These are phyloP conservation scores for Penicillium hordei DNA, from an alignment of 2,329 filamentous ascomycete species.

Conservation along the genomic window DNA sequence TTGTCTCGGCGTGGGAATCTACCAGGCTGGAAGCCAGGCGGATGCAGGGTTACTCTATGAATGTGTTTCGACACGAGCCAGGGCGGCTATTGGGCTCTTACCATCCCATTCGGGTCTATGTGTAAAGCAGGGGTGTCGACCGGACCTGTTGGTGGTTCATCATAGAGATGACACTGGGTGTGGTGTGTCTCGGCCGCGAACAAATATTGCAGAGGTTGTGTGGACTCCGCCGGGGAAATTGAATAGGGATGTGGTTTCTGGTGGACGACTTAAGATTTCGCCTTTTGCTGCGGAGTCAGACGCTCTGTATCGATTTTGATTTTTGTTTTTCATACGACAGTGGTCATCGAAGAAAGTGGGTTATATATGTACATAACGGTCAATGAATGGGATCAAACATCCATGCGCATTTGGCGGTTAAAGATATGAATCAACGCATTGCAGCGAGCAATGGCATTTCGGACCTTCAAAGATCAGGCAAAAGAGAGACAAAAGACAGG, in stretches of 20 bases:
- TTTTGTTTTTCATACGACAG: not conserved
- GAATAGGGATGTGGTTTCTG: constrained; percentile 29
- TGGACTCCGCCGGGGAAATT: constrained; percentile 38
- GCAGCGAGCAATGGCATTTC: not conserved
- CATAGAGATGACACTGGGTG: constrained; percentile 36
- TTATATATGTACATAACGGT: not conserved
- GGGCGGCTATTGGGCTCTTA: constrained; percentile 36
- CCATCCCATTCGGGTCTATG: not conserved
- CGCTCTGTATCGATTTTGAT: not conserved
- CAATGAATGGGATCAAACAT: not conserved
- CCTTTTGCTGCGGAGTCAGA: not conserved
- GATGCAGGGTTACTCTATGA: constrained; percentile 61
- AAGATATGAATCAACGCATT: not conserved
- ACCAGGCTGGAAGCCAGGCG: constrained; percentile 62
- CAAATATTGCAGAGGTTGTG: constrained; percentile 38
- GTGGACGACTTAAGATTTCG: constrained; percentile 21
- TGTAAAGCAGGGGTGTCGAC: constrained; percentile 11
- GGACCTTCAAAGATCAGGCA: not conserved
- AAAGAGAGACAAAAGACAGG: not conserved
- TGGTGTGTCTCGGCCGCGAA: constrained; percentile 26
- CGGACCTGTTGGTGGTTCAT: constrained; percentile 28
- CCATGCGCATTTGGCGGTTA: not conserved
- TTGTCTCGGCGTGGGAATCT: constrained; percentile 63
- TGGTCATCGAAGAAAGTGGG: not conserved
- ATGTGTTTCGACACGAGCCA: constrained; percentile 49